Percentiles rank a stretch among this genome's conserved stretches.
These are phyloP conservation scores for Veloporphyrellus conicus DNA, from an alignment of 1,284 basidiomycete species.

Conservation along the genomic window DNA sequence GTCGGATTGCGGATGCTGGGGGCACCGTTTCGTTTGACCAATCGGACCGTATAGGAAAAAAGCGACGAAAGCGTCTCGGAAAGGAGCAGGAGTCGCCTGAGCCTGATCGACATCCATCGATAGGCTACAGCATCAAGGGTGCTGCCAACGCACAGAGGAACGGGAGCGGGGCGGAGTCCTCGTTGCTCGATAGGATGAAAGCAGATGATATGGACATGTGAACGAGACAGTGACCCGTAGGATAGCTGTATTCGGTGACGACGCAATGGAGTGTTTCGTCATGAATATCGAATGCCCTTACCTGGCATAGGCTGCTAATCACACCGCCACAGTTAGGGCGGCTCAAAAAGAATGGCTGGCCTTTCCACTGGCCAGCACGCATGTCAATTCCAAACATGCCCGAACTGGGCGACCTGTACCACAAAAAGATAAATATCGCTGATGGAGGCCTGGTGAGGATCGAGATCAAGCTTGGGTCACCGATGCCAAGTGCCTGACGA, in stretches of 20 bases:
- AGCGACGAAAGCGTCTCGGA: slow-evolving; percentile 18
- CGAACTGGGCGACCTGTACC: slow-evolving; percentile 15
- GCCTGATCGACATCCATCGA: slow-evolving; percentile 33
- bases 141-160: slow-evolving; percentile 40
- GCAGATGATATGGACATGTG: slow-evolving; percentile 15
- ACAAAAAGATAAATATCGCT: slow-evolving; percentile 38
- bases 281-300: too few species aligned
- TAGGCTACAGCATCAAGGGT: slow-evolving; percentile 53
- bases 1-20: slow-evolving; percentile 30
- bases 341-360: too few species aligned
- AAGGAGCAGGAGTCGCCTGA: slow-evolving; percentile 24
- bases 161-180: slow-evolving; percentile 21
- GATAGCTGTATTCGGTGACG: slow-evolving; percentile 14
- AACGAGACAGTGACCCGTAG: slow-evolving; percentile 20
- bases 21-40: slow-evolving; percentile 14
- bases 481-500: background rate
- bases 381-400: slow-evolving; percentile 3
- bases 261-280: slow-evolving; percentile 7
- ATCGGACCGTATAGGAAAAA: slow-evolving; percentile 19
- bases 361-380: too few species aligned
- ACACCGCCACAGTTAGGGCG: slow-evolving; percentile 14
- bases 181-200: slow-evolving; percentile 45
- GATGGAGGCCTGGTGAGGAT: slow-evolving; percentile 55
- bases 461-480: background rate
- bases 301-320: background rate